Evolutionary conservation across 306 rosid species (phyloP).

Genomic region (Erythrophleum fordii): DNA sequence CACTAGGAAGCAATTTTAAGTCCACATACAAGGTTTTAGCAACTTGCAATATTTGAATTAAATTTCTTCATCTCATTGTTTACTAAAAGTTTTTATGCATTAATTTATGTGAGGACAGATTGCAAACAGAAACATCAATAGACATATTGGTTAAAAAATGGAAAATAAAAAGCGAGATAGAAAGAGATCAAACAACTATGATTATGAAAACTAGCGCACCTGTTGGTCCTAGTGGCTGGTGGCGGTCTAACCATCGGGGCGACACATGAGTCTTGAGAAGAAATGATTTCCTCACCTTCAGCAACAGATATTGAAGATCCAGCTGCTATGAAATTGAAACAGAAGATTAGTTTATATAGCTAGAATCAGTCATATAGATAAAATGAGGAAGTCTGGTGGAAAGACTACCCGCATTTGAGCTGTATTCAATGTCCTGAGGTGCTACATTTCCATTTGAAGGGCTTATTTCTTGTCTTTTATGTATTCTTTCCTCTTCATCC

Average conservation of each 20-base stretch:
- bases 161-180: background rate
- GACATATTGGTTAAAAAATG: background rate
- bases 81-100: conserved; percentile 1
- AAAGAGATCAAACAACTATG: background rate
- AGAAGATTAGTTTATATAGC: conserved; percentile 30
- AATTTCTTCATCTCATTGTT: conserved; percentile 3
- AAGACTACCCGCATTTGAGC: conserved; percentile 71
- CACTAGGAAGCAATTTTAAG: conserved; percentile 8
- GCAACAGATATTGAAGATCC: conserved; percentile 62
- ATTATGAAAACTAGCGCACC: conserved; percentile 52
- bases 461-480: conserved; percentile 68
- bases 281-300: conserved; percentile 71
- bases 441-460: conserved; percentile 55
- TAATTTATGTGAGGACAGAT: conserved; percentile 1
- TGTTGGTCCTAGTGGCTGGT: conserved; percentile 59
- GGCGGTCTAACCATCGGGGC: conserved; percentile 55
- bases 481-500: conserved; percentile 93
- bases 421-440: conserved; percentile 55
- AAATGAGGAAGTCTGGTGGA: conserved; percentile 12
- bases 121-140: background rate
- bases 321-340: conserved; percentile 46
- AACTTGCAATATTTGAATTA: background rate
- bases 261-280: conserved; percentile 70
- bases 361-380: conserved; percentile 10
- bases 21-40: background rate